A percentile compares a stretch with the other conserved stretches of the same genome.
Evolutionary conservation across 208 protist species (phyloP).

Genomic region (Leishmania major): DNA sequence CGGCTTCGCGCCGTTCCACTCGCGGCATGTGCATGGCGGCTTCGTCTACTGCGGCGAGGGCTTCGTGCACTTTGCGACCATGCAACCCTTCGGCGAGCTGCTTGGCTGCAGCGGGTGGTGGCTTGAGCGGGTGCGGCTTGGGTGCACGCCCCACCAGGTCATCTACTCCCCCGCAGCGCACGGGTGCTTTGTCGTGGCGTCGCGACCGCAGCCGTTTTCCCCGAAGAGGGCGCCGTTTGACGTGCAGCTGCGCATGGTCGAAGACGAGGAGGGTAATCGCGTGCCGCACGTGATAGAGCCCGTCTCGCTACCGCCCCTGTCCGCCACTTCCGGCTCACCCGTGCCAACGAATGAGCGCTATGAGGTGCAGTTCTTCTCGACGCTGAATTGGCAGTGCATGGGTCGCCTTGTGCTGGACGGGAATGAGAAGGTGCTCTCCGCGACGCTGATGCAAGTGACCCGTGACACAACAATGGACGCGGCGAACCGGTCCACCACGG

Average conservation of each 20-base stretch:
- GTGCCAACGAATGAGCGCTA: constrained; percentile 79
- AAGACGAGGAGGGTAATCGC: constrained; percentile 61
- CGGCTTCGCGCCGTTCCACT: constrained; percentile 78
- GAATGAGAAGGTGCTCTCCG: constrained; percentile 84
- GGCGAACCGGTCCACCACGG: constrained; percentile 26
- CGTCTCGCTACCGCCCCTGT: constrained; percentile 42
- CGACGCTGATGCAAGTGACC: constrained; percentile 53
- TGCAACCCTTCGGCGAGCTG: constrained; percentile 59
- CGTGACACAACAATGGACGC: constrained; percentile 55
- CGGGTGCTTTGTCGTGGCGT: constrained; percentile 77
- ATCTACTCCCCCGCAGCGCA: constrained; percentile 73
- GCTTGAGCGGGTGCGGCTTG: constrained; percentile 68
- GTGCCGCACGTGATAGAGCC: constrained; percentile 47
- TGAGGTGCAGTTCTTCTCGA: constrained; percentile 63
- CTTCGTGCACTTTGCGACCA: constrained; percentile 77
- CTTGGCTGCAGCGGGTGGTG: constrained; percentile 59
- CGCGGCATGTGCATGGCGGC: constrained; percentile 45
- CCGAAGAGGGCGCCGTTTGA: constrained; percentile 82
- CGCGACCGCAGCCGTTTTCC: constrained; percentile 60
- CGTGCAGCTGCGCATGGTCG: constrained; percentile 63
- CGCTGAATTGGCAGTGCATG: constrained; percentile 45
- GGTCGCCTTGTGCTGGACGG: constrained; percentile 60
- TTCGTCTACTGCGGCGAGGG: constrained; percentile 87
- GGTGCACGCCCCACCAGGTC: constrained; percentile 79
- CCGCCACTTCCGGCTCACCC: constrained; percentile 44